Evolutionary conservation across 2,329 filamentous ascomycete species (phyloP).

Genomic region (Pyrenochaeta sp.): DNA sequence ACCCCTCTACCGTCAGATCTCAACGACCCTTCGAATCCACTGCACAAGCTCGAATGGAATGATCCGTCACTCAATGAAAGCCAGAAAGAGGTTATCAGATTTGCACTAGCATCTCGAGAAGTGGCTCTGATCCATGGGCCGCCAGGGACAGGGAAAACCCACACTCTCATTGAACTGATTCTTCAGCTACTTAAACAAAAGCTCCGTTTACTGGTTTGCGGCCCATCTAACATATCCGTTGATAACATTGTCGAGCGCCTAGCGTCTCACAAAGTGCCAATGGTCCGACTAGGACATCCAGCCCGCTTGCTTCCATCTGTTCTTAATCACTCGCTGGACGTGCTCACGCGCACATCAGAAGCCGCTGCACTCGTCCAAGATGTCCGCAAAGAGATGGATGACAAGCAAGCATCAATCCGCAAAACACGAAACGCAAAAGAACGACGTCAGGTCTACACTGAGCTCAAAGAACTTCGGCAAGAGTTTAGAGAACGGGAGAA

Average conservation of each 20-base stretch:
- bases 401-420: conserved; percentile 84
- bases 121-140: conserved; percentile 93
- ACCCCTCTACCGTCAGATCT: conserved; percentile 58
- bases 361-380: conserved; percentile 89
- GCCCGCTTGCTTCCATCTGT: conserved; percentile 89
- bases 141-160: conserved; percentile 95
- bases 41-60: conserved; percentile 59
- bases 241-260: conserved; percentile 98
- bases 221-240: conserved; percentile 94
- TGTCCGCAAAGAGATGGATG: conserved; percentile 90
- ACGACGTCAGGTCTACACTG: conserved; percentile 79
- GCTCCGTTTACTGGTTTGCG: conserved; percentile 86
- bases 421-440: conserved; percentile 86
- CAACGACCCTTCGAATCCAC: conserved; percentile 46
- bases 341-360: conserved; percentile 88
- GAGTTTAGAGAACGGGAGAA: conserved; percentile 88
- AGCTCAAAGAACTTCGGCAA: conserved; percentile 83
- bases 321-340: conserved; percentile 86
- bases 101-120: conserved; percentile 81
- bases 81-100: conserved; percentile 72
- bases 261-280: conserved; percentile 81
- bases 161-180: conserved; percentile 94
- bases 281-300: conserved; percentile 90
- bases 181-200: conserved; percentile 81
- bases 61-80: conserved; percentile 67